Conservation (phyloP, 1,284 basidiomycete genomes). For the Trichosporon sp. region DNA sequence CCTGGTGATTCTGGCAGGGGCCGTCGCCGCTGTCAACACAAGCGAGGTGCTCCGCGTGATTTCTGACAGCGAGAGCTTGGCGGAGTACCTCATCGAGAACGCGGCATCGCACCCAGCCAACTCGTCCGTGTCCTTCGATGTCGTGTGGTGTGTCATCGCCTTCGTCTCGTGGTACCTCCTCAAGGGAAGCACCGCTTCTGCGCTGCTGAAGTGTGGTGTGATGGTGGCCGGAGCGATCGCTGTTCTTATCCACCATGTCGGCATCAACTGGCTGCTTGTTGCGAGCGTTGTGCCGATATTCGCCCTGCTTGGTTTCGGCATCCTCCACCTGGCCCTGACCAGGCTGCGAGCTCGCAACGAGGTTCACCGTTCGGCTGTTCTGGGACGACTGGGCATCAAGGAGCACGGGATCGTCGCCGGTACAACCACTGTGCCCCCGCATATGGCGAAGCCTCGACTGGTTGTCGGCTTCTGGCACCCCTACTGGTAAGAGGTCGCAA, state of each 20-base stretch:
- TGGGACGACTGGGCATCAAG: conserved; percentile 33
- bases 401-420: conserved; percentile 33
- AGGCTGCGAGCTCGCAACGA: conserved; percentile 29
- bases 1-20: conserved; percentile 39
- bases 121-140: conserved; percentile 62
- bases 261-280: conserved; percentile 40
- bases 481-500: conserved; percentile 66
- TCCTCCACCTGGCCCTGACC: conserved; percentile 17
- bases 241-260: conserved; percentile 18
- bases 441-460: conserved; percentile 28
- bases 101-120: conserved; percentile 62
- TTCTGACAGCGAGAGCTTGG: conserved; percentile 11
- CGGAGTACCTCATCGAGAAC: conserved; percentile 16
- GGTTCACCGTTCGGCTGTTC: conserved; percentile 23
- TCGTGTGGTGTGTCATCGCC: conserved; percentile 54
- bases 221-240: conserved; percentile 6
- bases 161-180: conserved; percentile 31
- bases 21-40: conserved; percentile 52
- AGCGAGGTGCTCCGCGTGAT: conserved; percentile 19
- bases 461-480: conserved; percentile 90
- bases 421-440: conserved; percentile 29
- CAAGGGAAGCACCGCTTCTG: conserved; percentile 31
- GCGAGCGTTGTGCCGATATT: conserved; percentile 38
- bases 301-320: conserved; percentile 25
- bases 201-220: conserved; percentile 21